Evolutionary conservation across 768 basidiomycete species (phyloP).

Genomic region (Tricholoma sp.): DNA sequence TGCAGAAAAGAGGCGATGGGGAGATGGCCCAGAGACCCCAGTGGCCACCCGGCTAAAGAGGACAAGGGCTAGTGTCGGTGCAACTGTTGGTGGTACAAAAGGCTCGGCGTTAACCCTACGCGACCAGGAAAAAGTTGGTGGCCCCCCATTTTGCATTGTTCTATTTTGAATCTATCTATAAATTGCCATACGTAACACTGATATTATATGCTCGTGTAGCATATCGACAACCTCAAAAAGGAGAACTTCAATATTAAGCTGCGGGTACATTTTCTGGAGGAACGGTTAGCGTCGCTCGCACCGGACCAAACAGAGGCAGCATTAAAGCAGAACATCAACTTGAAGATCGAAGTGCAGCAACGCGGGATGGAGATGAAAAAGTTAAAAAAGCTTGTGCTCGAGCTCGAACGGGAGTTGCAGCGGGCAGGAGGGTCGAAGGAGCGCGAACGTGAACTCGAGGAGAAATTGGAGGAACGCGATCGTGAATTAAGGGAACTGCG

Average conservation of each 20-base stretch:
- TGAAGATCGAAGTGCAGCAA: slow-evolving; percentile 90
- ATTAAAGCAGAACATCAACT: slow-evolving; percentile 86
- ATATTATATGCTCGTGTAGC: slow-evolving; percentile 39
- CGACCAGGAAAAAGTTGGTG: slow-evolving; percentile 90
- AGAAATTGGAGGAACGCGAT: slow-evolving; percentile 69
- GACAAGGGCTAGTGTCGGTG: slow-evolving; percentile 28
- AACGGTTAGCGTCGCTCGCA: slow-evolving; percentile 82
- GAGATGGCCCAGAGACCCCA: slow-evolving; percentile 45
- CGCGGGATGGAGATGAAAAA: slow-evolving; percentile 90
- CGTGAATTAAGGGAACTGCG: slow-evolving; percentile 60
- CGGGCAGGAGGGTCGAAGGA: slow-evolving; percentile 38
- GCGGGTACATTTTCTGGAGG: slow-evolving; percentile 92
- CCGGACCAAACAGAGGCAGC: slow-evolving; percentile 92
- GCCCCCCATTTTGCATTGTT: not conserved
- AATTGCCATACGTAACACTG: not conserved
- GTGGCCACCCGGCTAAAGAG: slow-evolving; percentile 41
- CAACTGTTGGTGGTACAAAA: slow-evolving; percentile 36
- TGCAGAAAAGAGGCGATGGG: slow-evolving; percentile 38
- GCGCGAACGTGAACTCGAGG: slow-evolving; percentile 73
- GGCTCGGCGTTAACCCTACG: slow-evolving; percentile 69
- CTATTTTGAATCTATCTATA: not conserved
- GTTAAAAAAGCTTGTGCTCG: slow-evolving; percentile 81
- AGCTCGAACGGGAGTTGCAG: slow-evolving; percentile 78
- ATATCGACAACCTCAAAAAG: slow-evolving; percentile 92
- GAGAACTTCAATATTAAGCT: slow-evolving; percentile 97